Evolutionary conservation across 495 filamentous ascomycete genomes (phyloP).

Genomic region (Geoglossum glabrum): DNA sequence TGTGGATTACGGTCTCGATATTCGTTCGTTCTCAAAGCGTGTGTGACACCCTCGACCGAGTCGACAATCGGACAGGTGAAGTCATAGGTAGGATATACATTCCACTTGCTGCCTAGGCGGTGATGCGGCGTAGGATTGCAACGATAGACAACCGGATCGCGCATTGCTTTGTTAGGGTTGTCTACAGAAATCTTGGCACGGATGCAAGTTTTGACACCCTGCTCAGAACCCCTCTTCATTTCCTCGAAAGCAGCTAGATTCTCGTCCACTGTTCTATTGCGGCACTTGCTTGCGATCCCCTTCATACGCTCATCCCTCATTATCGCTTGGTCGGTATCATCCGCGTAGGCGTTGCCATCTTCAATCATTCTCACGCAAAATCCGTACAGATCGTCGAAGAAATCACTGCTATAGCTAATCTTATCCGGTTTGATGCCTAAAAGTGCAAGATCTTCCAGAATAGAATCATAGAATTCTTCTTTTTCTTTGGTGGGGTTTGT

Average conservation of each 20-base stretch:
- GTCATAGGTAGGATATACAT: conserved; percentile 92
- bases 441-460: conserved; percentile 63
- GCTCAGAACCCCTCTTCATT: conserved; percentile 65
- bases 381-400: conserved; percentile 75
- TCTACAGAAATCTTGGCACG: conserved; percentile 75
- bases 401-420: conserved; percentile 66
- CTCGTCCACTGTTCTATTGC: conserved; percentile 61
- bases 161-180: conserved; percentile 66
- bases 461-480: conserved; percentile 75
- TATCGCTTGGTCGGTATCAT: conserved; percentile 74
- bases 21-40: conserved; percentile 87
- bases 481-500: conserved; percentile 91
- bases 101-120: conserved; percentile 76
- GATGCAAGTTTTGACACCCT: conserved; percentile 65
- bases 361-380: conserved; percentile 62
- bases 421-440: conserved; percentile 75
- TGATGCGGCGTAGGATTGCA: conserved; percentile 69
- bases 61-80: conserved; percentile 87
- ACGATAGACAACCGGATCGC: conserved; percentile 89
- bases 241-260: conserved; percentile 63
- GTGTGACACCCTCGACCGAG: conserved; percentile 77
- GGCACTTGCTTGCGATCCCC: conserved; percentile 51
- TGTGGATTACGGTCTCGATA: conserved; percentile 94
- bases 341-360: conserved; percentile 68
- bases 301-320: conserved; percentile 64